phyloP scores from a whole-genome alignment of 2,329 filamentous ascomycete genomes.

The Aotearoamyces nothofagi region DNA sequence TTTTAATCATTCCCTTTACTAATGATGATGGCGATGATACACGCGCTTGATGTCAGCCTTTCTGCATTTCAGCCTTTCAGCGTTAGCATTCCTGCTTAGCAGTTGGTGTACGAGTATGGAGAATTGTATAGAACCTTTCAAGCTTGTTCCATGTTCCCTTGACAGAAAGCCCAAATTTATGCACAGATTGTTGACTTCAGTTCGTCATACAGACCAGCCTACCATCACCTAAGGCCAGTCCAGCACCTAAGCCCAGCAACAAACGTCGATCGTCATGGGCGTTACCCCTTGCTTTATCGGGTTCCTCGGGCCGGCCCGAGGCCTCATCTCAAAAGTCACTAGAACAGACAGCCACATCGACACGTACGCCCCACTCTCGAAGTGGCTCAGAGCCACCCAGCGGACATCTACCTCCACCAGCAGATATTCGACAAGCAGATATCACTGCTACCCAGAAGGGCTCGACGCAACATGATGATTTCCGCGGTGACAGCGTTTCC shows the following conservation, averaged over 20 bases:
- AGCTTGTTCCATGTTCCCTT: slow-evolving; percentile 14
- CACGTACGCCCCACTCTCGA: too few species aligned
- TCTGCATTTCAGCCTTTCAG: background rate
- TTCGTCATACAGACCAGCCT: slow-evolving; percentile 20
- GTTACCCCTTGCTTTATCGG: slow-evolving; percentile 21
- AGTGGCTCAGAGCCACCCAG: too few species aligned
- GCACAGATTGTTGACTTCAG: slow-evolving; percentile 16
- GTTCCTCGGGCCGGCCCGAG: slow-evolving; percentile 16
- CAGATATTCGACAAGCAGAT: too few species aligned
- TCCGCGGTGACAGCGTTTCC: too few species aligned
- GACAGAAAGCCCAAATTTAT: slow-evolving; percentile 2
- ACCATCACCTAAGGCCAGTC: slow-evolving; percentile 14
- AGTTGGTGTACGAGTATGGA: slow-evolving; percentile 19
- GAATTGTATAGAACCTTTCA: too few species aligned
- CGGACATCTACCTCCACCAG: too few species aligned
- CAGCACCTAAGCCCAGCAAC: slow-evolving; percentile 14
- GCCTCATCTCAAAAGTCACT: slow-evolving; percentile 11
- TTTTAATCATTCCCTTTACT: slow-evolving; percentile 10
- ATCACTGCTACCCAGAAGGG: too few species aligned
- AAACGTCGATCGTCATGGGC: slow-evolving; percentile 31
- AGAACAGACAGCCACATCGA: too few species aligned
- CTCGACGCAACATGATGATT: too few species aligned
- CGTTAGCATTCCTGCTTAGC: slow-evolving; percentile 13
- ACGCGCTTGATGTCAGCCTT: background rate
- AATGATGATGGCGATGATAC: slow-evolving; percentile 11